Conservation (phyloP, 306 rosid species). For the Rosa multiflora region DNA sequence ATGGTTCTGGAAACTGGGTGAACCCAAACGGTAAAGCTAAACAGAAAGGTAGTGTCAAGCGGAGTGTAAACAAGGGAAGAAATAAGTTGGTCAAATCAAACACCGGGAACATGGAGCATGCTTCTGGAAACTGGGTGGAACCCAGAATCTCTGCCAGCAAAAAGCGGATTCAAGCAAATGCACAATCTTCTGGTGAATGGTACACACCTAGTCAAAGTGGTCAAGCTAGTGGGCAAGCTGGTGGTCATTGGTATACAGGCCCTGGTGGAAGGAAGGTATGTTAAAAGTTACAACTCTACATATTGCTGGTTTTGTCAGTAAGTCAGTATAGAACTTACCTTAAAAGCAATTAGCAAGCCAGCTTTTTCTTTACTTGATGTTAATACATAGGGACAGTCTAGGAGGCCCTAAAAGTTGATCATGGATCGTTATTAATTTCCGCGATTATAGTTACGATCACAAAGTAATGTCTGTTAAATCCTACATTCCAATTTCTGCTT, state of each 20-base stretch:
- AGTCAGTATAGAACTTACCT: not conserved
- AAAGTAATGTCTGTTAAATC: not conserved
- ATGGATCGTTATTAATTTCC: not conserved
- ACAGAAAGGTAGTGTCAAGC: constrained; percentile 41
- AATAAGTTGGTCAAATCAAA: constrained; percentile 30
- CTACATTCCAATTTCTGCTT: not conserved
- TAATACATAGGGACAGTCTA: constrained; percentile 3
- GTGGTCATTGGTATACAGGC: constrained; percentile 86
- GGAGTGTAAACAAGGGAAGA: constrained; percentile 40
- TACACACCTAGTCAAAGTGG: constrained; percentile 40
- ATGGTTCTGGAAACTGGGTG: constrained; percentile 58
- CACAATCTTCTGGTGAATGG: constrained; percentile 82
- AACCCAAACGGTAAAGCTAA: constrained; percentile 53
- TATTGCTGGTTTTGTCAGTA: not conserved
- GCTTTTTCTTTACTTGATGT: not conserved
- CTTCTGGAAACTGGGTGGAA: constrained; percentile 68
- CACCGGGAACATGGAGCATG: constrained; percentile 28
- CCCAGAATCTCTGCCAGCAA: constrained; percentile 48
- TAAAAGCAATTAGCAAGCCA: constrained; percentile 7
- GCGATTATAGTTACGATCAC: not conserved
- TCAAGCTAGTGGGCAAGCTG: constrained; percentile 55
- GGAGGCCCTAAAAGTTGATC: not conserved
- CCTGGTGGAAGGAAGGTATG: constrained; percentile 76
- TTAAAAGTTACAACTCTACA: not conserved
- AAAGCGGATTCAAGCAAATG: constrained; percentile 72